These are phyloP conservation scores for Irpex sp. DNA, from an alignment of 1,284 basidiomycete genomes.

Conservation along the genomic window DNA sequence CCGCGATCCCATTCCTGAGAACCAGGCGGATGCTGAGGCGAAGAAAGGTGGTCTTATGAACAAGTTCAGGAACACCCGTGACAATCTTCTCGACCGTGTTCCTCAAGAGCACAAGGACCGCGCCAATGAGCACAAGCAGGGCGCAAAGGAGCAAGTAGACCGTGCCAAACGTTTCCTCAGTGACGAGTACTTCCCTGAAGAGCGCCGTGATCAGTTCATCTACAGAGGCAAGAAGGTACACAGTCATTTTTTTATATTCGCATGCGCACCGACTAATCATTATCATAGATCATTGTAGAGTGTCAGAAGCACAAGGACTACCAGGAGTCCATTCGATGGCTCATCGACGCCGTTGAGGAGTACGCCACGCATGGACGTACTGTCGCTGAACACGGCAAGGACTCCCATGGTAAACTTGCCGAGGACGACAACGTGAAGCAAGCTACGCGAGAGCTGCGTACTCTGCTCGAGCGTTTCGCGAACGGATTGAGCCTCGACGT, in stretches of 20 bases:
- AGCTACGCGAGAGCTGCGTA: slow-evolving; percentile 68
- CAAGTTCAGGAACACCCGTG: slow-evolving; percentile 39
- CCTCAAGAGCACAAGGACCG: slow-evolving; percentile 62
- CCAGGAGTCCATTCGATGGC: slow-evolving; percentile 78
- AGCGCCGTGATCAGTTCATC: slow-evolving; percentile 81
- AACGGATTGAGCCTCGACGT: slow-evolving; percentile 66
- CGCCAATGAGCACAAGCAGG: slow-evolving; percentile 52
- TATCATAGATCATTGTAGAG: slow-evolving; percentile 76
- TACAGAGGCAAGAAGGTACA: slow-evolving; percentile 74
- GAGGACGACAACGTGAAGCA: slow-evolving; percentile 52
- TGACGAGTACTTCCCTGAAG: slow-evolving; percentile 85
- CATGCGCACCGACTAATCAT: slow-evolving; percentile 22
- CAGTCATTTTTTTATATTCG: not conserved
- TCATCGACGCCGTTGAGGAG: slow-evolving; percentile 69
- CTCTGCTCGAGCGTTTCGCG: slow-evolving; percentile 89
- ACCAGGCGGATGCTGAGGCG: slow-evolving; percentile 38
- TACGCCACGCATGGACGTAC: slow-evolving; percentile 69
- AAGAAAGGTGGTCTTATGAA: slow-evolving; percentile 52
- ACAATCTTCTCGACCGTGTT: slow-evolving; percentile 46
- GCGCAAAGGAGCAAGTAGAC: slow-evolving; percentile 46
- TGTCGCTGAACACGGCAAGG: slow-evolving; percentile 40
- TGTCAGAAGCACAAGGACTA: slow-evolving; percentile 93
- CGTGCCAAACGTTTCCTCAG: slow-evolving; percentile 62
- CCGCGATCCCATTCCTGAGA: slow-evolving; percentile 26
- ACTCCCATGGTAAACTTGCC: slow-evolving; percentile 28